Evolutionary conservation across 2,329 filamentous ascomycete species (phyloP), one percentile per base, ranked within the genome.

Genomic region (Ceratocystis cubensis): DNA sequence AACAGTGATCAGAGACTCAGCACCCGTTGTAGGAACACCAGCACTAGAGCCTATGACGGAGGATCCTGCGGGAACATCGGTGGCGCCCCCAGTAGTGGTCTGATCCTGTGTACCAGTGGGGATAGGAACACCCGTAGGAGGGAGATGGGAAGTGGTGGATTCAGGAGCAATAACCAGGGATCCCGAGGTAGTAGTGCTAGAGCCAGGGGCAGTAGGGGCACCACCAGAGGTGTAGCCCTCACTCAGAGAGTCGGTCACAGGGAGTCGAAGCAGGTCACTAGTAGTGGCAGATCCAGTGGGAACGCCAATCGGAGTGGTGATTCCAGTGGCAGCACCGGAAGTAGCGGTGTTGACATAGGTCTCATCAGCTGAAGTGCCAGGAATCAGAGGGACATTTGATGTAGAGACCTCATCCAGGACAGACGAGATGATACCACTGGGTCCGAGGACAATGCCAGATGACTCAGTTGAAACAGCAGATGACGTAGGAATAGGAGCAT

Each of bases 381-480:
- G 15, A 17, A 33, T 4, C 22, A 30, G 13, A 28, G 53, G 53
- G 2, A 30, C 10, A 7, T 13, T 41, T 4, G 30, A 22, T 30
- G 63, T 65, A 17, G 30, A 10, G 15, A 53, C 46, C 5, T 44
- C 28, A 1, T 57, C 41, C 15, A 66, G 20, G 30, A 66, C 69
- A 17, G 70, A 69, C 4, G 72, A 73, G 22, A 75, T 73, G 28
- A 73, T 70, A 30, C 74, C 74, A 6, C 72, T 75, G 22, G 73
- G 73, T 10, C 71, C 74, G 13, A 75, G 65, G 4, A 75, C 68
- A 64, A 75, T 73, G 20, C 69, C 68, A 8, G 62, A 50, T n/a
- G 65, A 25, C 13, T 37, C 28, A 15, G 66, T 61, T 25, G 25
- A 28, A 25, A n/a, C 13, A 17, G 28, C 44, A 17, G n/a, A 41